Evolutionary conservation across 2,329 filamentous ascomycete genomes (phyloP), one percentile per base, ranked within the genome.

Genomic region (Drechslerella stenobrocha): DNA sequence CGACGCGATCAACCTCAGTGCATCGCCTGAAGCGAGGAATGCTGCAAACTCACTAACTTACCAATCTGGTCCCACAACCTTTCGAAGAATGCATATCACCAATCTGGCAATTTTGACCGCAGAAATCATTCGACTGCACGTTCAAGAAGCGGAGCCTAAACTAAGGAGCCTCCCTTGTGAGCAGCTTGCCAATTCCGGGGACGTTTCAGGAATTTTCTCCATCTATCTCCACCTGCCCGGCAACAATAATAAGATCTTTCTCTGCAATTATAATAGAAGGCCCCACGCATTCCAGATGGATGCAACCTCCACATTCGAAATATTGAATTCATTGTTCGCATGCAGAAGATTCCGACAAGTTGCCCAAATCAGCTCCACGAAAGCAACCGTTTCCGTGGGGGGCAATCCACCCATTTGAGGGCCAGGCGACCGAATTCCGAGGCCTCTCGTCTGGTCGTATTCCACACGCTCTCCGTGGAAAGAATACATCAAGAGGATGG

Each of bases 281-380:
- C 52, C 46, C 59, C 46, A 57, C 52, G 52, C 59, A 64, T 64
- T 64, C 59, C 59, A 26, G 32, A 32, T 37, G 34, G 20, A 53
- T 52, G 45, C 59, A 50, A 50, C 59, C 44, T 24, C 52, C 32
- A 50, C 46, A 56, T 46, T 37, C 35, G 44, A 57, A 34, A 64
- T 64, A 64, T 64, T 51, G 52, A 64, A 47, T 35, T 42, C 47
- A 52, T 51, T 50, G 59, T 64, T 64, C 57, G 59, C 59, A 57
- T 64, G 59, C 59, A 57, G 59, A 24, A 66, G 60, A 47, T 45
- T n/a, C 48, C 52, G 20, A 20, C 46, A 66, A 52, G 35, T 47
- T 52, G 15, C 44, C 53, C 45, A 26, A 58, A 50, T 58, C 22
- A 46, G 45, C 48, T 44, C 46, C 18, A 66, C 44, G 26, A 57